Evolutionary conservation across 768 basidiomycete species (phyloP), one percentile per base, ranked within the genome.

Genomic region (Leccinum arenicola): DNA sequence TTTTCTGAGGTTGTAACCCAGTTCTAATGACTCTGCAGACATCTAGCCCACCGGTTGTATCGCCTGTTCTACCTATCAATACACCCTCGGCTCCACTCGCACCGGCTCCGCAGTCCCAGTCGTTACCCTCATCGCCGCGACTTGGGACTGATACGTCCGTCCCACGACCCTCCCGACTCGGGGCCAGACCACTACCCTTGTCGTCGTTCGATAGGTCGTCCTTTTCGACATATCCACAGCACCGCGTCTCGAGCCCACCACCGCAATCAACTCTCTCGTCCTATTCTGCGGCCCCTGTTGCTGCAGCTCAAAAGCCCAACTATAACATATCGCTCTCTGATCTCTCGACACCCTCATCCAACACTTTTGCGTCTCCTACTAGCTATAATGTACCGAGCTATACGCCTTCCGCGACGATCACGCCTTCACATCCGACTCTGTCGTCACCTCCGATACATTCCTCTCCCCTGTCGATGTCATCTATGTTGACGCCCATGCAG

Each of bases 401-500:
- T 63, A 56, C 50, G 35, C 14, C 67, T 50, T 52, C 67, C 62
- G 59, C 43, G 25, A 51, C 60, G 15, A 55, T 68, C 4, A 63
- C 69, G 49, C 60, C 70, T 23, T 27, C 62, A 27, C 62, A 72
- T 10, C 63, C 70, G 11, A 19, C 19, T 0, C 58, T 70, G 55
- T 65, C 71, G 48, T 69, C 76, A 12, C 66, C 75, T 29, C 70
- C 76, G 17, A 49, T 61, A 50, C 68, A 69, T 49, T 56, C 75
- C 4, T 68, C 74, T 15, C 67, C 69, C 14, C 66, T 67, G n/a
- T 59, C 73, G 5, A 82, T 83, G 76, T 75, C 80, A 27, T 76
- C 78, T 49, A 70, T 91, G 54, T 73, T 92, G 23, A 77, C 82
- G 4, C 91, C 91, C 3, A 68, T 81, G 29, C 83, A 84, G 60